Evolutionary conservation across 352 stramenopile genomes (phyloP), one percentile per base, ranked within the genome.

Genomic region (Phytopythium helicoides): DNA sequence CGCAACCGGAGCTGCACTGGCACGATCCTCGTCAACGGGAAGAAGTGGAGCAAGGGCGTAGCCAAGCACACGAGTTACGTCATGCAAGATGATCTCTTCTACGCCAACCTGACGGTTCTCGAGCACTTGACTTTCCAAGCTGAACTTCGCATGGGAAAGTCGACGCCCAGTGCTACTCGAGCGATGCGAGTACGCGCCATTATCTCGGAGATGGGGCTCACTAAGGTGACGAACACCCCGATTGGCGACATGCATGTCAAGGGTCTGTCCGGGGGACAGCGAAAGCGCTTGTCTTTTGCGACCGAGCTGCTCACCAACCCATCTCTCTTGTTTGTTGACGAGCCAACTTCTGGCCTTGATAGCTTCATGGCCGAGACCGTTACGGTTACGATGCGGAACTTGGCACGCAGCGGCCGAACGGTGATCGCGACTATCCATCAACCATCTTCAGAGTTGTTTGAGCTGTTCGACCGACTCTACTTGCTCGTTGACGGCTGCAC

Each of bases 61-160:
- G 61, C 56, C n/a, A 57, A 54, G 23, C 56, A 60, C 45, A 54
- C 67, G 38, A 66, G 56, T 48, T 94, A 92, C 52, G 78, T 94
- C 14, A 87, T 87, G 64, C 86, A 95, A 51, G 88, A 97, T 53
- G 88, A 97, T 64, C 68, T 96, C 25, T 71, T 96, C 33, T 68
- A 94, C 39, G 63, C 62, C 21, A 92, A 87, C 56, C 58, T 96
- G 16, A 96, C 89, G 7, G 86, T 96, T 2, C 53, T 81, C 45
- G 86, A 96, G 71, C 83, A 92, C 48, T 55, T 96, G 16, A 75
- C 58, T n/a, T 96, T 95, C 68, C 71, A 85, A 10, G 86, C 86
- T 3, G 65, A 78, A 50, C 59, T 97, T 3, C 62, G 84, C 21
- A 69, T 96, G 47, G 76, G 70, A 47, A 47, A 47, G 14, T 51